Conservation (phyloP, 768 basidiomycete species). For the Russula lepida region DNA sequence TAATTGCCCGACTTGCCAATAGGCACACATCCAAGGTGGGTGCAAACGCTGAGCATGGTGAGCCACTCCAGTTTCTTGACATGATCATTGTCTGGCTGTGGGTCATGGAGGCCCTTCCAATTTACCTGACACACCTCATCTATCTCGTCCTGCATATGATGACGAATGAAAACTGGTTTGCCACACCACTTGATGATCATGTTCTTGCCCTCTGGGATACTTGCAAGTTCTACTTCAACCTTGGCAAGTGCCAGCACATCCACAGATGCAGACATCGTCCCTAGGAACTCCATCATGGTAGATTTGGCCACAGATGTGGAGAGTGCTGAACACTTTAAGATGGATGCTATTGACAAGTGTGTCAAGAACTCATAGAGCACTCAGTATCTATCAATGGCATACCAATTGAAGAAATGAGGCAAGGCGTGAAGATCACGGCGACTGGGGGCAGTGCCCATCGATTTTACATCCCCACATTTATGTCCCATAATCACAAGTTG, state of each 20-base stretch:
- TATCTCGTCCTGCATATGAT: constrained; percentile 86
- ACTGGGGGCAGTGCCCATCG: constrained; percentile 96
- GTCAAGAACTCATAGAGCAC: constrained; percentile 75
- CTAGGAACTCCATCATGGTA: constrained; percentile 85
- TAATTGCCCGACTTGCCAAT: constrained; percentile 96
- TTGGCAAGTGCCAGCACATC: constrained; percentile 98
- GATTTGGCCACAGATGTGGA: constrained; percentile 95
- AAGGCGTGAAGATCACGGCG: constrained; percentile 90
- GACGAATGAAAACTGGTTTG: constrained; percentile 98
- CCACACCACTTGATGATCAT: constrained; percentile 98
- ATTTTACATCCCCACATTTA: too few relatives aligned
- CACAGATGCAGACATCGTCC: constrained; percentile 94
- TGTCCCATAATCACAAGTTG: too few relatives aligned
- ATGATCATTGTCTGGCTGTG: constrained; percentile 81
- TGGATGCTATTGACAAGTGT: constrained; percentile 75
- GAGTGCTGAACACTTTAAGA: constrained; percentile 94
- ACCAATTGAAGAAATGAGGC: constrained; percentile 82
- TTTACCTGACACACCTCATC: constrained; percentile 80
- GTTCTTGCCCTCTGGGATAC: constrained; percentile 96
- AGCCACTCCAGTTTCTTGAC: constrained; percentile 96
- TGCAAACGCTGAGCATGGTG: constrained; percentile 89
- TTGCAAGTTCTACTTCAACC: constrained; percentile 85
- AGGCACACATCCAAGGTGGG: constrained; percentile 96
- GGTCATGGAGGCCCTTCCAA: constrained; percentile 87
- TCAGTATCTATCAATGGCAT: constrained; percentile 84